Evolutionary conservation across 495 filamentous ascomycete genomes (phyloP).

Genomic region (Penicillium taxi): DNA sequence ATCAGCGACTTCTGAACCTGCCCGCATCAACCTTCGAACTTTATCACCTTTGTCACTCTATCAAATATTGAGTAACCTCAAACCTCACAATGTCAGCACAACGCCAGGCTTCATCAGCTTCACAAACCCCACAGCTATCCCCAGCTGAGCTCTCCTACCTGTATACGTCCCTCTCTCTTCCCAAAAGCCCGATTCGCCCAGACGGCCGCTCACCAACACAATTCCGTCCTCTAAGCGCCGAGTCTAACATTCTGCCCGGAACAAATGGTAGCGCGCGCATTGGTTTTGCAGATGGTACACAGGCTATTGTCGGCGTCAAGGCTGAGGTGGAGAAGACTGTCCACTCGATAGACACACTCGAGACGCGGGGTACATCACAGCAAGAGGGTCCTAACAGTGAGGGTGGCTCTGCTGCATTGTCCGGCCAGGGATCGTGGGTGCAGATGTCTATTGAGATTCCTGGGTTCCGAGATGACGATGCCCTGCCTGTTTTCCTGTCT

Average conservation of each 20-base stretch:
- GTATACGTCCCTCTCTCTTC: constrained; percentile 70
- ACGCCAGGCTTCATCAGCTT: constrained; percentile 40
- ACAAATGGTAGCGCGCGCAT: constrained; percentile 89
- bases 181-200: constrained; percentile 75
- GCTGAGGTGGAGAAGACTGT: constrained; percentile 75
- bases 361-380: constrained; percentile 20
- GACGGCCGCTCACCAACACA: constrained; percentile 75
- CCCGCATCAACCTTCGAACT: background rate
- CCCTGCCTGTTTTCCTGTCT: constrained; percentile 74
- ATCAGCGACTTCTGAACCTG: background rate
- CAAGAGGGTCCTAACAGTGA: constrained; percentile 23
- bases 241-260: constrained; percentile 78
- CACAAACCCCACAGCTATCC: constrained; percentile 60
- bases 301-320: constrained; percentile 92
- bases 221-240: constrained; percentile 85
- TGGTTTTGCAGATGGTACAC: constrained; percentile 89
- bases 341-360: constrained; percentile 26
- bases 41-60: background rate
- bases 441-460: constrained; percentile 82
- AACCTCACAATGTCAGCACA: constrained; percentile 27
- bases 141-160: constrained; percentile 95
- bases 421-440: constrained; percentile 54
- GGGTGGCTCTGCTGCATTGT: constrained; percentile 25
- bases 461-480: constrained; percentile 83
- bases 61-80: too few species aligned